Percentiles rank a stretch among this genome's conserved stretches.
Conservation (phyloP, 2,329 filamentous ascomycete species). For the Balansia obtecta region DNA sequence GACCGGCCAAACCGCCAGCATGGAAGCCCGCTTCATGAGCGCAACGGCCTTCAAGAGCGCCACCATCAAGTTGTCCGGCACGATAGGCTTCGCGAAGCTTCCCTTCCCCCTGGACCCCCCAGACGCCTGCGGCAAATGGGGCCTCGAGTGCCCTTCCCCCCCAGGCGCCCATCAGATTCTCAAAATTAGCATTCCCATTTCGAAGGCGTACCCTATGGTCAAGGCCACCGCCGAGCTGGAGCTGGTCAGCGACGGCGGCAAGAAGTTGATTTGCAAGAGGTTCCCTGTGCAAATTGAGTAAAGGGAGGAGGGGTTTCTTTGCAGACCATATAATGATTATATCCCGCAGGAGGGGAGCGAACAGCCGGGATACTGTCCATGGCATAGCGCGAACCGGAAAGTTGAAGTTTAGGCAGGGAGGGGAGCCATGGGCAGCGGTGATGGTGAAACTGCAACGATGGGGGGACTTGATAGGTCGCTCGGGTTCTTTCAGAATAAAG, state of each 20-base stretch:
- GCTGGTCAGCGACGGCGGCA: background rate
- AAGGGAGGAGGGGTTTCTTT: background rate
- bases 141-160: slow-evolving; percentile 1
- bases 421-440: no score
- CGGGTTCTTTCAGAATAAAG: no score
- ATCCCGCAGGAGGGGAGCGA: no score
- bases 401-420: no score
- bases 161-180: slow-evolving; percentile 1
- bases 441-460: no score
- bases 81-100: background rate
- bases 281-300: slow-evolving; percentile 3
- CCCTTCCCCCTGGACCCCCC: background rate
- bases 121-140: slow-evolving; percentile 4
- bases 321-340: no score
- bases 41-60: background rate
- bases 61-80: background rate
- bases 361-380: background rate
- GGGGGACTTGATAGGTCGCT: no score
- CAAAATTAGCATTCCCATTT: background rate
- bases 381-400: no score
- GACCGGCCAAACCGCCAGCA: background rate
- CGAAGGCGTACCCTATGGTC: background rate
- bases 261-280: slow-evolving; percentile 2
- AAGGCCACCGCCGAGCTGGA: background rate
- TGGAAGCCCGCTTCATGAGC: slow-evolving; percentile 1